phyloP scores from a whole-genome alignment of 1,284 basidiomycete genomes.

The Ustilago loliicola region DNA sequence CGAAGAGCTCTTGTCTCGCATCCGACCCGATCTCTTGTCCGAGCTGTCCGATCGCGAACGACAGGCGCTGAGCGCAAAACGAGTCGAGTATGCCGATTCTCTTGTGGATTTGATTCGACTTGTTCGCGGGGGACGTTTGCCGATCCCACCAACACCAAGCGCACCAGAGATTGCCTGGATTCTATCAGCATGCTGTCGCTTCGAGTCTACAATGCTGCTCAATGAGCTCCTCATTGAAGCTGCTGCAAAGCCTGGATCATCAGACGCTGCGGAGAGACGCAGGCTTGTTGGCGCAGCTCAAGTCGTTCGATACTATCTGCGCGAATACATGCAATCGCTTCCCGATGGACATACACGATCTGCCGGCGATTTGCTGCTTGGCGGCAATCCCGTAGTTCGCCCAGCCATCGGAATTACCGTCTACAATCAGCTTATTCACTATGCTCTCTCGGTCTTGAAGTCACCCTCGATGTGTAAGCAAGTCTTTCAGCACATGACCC shows the following conservation, averaged over 20 bases:
- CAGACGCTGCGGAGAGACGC: constrained; percentile 10
- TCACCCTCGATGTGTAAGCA: constrained; percentile 38
- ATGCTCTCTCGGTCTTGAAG: constrained; percentile 31
- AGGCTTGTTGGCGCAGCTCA: constrained; percentile 23
- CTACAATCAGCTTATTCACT: constrained; percentile 56
- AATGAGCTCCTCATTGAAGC: neutral
- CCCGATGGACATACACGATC: constrained; percentile 34
- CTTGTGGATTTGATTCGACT: constrained; percentile 40
- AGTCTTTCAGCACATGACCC: constrained; percentile 49
- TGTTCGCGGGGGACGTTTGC: constrained; percentile 22
- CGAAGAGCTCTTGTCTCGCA: constrained; percentile 22
- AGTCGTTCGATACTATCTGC: constrained; percentile 30
- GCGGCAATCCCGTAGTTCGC: constrained; percentile 18
- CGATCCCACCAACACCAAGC: constrained; percentile 23
- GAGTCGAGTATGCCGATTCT: constrained; percentile 34
- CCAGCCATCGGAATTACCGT: constrained; percentile 28
- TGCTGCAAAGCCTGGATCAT: neutral
- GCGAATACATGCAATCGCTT: constrained; percentile 38
- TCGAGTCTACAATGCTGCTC: constrained; percentile 29
- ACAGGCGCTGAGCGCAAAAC: constrained; percentile 21
- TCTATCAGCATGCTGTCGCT: constrained; percentile 44
- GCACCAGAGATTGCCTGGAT: constrained; percentile 45
- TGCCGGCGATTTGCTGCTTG: constrained; percentile 9
- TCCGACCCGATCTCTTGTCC: constrained; percentile 24
- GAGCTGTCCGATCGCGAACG: constrained; percentile 18